Evolutionary conservation across 352 stramenopile species (phyloP), one percentile per base, ranked within the genome.

Genomic region (Blastocystis sp.): DNA sequence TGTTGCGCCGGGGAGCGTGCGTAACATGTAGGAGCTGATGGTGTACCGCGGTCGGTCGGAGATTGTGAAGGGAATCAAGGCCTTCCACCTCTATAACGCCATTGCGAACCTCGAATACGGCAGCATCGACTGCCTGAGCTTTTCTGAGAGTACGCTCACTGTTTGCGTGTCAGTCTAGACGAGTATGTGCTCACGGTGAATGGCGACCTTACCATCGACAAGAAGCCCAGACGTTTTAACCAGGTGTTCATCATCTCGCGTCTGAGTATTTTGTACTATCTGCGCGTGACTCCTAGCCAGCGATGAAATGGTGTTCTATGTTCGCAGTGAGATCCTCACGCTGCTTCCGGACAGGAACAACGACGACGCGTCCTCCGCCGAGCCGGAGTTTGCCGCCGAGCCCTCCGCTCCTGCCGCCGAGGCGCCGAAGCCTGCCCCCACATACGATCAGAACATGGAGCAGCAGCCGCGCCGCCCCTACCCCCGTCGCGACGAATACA

Each of bases 171-270:
- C 10, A 79, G 4, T 43, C 21, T 62, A 79, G 69, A 52, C 10
- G 23, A 79, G 19, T 79, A 79, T 40, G 7, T 79, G 34, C 34
- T 79, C 9, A 21, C 43, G 4, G 69, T 79, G 48, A 79, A 11
- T 34, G 69, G 69, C 21, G 3, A 59, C 9, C 48, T 79, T 38
- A 7, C 5, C 11, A 28, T 79, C n/a, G 23, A 60, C 21, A 28
- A 28, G 4, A 28, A 38, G n/a, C 10, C 52, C n/a, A 17, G 52
- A 14, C 17, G 14, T 60, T 79, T 79, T 62, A 62, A 40, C 10
- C 69, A 79, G 69, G 9, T 9, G 11, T 79, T 79, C 52, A 28
- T 79, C 21, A 17, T 79, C 14, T n/a, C 21, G 19, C 5, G 62
- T 23, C 48, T 79, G 19, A 52, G 66, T 77, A 34, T 59, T 1